phyloP scores from a whole-genome alignment of 2,329 filamentous ascomycete species.

The Penicillium capsulatum region DNA sequence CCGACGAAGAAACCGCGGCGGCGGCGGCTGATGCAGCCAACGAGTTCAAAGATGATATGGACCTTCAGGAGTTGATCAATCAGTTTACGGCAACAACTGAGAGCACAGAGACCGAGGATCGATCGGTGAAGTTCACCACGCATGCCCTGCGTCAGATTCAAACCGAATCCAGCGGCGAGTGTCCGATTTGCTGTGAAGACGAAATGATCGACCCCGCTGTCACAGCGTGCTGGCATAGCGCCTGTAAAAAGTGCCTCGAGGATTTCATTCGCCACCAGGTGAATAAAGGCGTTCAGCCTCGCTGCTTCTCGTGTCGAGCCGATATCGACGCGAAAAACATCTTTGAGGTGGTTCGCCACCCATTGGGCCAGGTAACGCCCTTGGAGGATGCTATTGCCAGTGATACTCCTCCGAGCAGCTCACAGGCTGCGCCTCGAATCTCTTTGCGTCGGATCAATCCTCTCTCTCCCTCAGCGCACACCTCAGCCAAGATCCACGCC shows the following conservation, averaged over 20 bases:
- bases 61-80: constrained; percentile 78
- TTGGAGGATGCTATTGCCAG: constrained; percentile 43
- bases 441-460: constrained; percentile 59
- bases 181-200: constrained; percentile 90
- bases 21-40: constrained; percentile 72
- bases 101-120: constrained; percentile 46
- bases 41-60: constrained; percentile 91
- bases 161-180: constrained; percentile 81
- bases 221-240: constrained; percentile 95
- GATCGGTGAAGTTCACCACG: constrained; percentile 69
- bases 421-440: constrained; percentile 48
- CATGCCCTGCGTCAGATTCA: constrained; percentile 89
- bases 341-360: constrained; percentile 83
- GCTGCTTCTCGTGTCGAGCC: constrained; percentile 88
- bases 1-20: constrained; percentile 81
- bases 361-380: constrained; percentile 42
- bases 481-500: constrained; percentile 79
- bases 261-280: constrained; percentile 85
- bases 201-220: constrained; percentile 93
- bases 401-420: constrained; percentile 35
- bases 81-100: constrained; percentile 71
- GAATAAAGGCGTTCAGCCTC: constrained; percentile 68
- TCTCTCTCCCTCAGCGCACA: constrained; percentile 55
- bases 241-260: constrained; percentile 88
- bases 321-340: constrained; percentile 76